Base-by-base conservation (phyloP, 768 basidiomycete species). In the Termitomyces sp. region DNA sequence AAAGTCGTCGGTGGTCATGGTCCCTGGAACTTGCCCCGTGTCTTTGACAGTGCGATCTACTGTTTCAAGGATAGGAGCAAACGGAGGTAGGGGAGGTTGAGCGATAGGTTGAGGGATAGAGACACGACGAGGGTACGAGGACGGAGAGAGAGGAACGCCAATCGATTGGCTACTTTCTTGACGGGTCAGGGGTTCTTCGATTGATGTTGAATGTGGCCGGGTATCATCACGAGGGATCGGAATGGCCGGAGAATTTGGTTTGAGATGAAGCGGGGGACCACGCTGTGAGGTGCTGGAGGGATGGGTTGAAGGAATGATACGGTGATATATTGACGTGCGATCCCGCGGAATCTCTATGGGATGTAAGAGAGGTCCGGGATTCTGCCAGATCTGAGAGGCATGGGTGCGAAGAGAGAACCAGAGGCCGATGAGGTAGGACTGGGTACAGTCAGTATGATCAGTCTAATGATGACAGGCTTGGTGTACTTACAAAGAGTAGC, bases 331-430 rank as follows among this genome's bases (percentile, higher is more conserved):
- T 8, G 89, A 89, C 45, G 84, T 65, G 40, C 92, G 84, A 32
- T 81, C 78, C 33, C 78, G 78, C 6, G 84, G 79, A 18, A 89
- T 69, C 48, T 92, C 91, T 55, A 84, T 74, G 2, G 84, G 77
- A 40, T 92, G 86, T 56, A 94, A 74, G 3, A 95, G 79, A 52
- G 87, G 89, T 63, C 91, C 94, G 3, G 96, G 96, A 71, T 98
- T 98, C 71, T 98, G 95, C 97, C 97, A 99, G 67, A 99, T 99
- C 71, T 98, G 97, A 15, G 91, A 88, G 7, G 97, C 97, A 71
- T 99, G 97, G 1, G 97, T 99, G 51, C 94, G 89, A 18, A 99
- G 86, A 42, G 97, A 98, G 79, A 99, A 99, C 97, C 97, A 98
- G 0, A 98, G 81, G 39, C 97, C 97, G 61, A 98, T 85, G 50